Evolutionary conservation across 2,329 filamentous ascomycete species (phyloP).

Genomic region (Fusarium zealandicum): DNA sequence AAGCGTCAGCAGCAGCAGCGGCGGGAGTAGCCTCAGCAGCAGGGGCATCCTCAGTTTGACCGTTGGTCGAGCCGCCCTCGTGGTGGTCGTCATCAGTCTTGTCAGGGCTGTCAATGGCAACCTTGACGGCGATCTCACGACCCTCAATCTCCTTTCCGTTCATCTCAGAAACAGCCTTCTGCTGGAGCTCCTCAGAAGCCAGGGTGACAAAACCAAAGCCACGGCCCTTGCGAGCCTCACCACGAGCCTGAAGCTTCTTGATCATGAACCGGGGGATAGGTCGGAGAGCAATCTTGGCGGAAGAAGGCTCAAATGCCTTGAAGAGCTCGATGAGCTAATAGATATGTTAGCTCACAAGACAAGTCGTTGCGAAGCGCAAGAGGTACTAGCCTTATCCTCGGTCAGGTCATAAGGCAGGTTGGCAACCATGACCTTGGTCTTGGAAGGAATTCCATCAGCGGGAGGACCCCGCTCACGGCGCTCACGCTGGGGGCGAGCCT

Average conservation of each 20-base stretch:
- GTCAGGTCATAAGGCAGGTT: constrained; percentile 98
- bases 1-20: constrained; percentile 37
- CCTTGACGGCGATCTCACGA: constrained; percentile 99
- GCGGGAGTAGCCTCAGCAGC: constrained; percentile 40
- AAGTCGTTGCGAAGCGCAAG: not conserved
- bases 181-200: constrained; percentile 91
- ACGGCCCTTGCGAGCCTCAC: constrained; percentile 98
- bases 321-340: constrained; percentile 95
- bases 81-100: constrained; percentile 85
- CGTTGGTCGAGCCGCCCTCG: constrained; percentile 54
- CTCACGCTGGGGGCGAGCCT: constrained; percentile 64
- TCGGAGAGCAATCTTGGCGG: constrained; percentile 97
- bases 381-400: constrained; percentile 83
- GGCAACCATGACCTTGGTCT: constrained; percentile 99
- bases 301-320: constrained; percentile 86
- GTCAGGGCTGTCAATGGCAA: constrained; percentile 98
- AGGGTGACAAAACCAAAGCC: constrained; percentile 98
- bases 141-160: constrained; percentile 99
- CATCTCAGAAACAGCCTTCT: constrained; percentile 98
- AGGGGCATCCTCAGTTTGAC: constrained; percentile 48
- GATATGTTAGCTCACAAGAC: constrained; percentile 31
- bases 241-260: constrained; percentile 98
- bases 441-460: constrained; percentile 95
- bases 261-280: constrained; percentile 99
- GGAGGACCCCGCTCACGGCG: constrained; percentile 88